These are phyloP conservation scores for Fusarium pseudocircinatum DNA, from an alignment of 2,329 filamentous ascomycete genomes.

Conservation along the genomic window DNA sequence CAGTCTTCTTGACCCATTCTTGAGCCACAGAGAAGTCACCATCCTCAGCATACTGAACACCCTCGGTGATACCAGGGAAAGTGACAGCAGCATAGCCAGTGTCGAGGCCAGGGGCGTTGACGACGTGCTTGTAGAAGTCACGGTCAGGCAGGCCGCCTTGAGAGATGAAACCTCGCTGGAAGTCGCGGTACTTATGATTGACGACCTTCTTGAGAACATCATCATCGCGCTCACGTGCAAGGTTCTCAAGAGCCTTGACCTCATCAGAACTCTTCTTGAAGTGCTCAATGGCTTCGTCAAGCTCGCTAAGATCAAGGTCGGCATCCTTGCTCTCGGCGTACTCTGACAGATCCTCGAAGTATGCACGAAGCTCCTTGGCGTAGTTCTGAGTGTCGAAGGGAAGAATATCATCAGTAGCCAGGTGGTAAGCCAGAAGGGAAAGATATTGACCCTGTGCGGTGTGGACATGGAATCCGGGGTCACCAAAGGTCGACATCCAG, in stretches of 20 bases:
- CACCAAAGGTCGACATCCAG: slow-evolving; percentile 85
- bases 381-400: slow-evolving; percentile 55
- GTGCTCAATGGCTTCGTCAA: slow-evolving; percentile 51
- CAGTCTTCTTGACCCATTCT: slow-evolving; percentile 51
- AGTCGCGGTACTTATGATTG: slow-evolving; percentile 59
- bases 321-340: slow-evolving; percentile 46
- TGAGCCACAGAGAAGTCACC: slow-evolving; percentile 42
- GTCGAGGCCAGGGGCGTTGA: slow-evolving; percentile 58
- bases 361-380: slow-evolving; percentile 50
- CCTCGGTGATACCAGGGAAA: slow-evolving; percentile 71
- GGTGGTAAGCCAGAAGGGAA: slow-evolving; percentile 51
- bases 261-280: slow-evolving; percentile 49
- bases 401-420: slow-evolving; percentile 51
- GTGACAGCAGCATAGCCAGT: slow-evolving; percentile 56
- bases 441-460: slow-evolving; percentile 62
- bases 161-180: slow-evolving; percentile 59
- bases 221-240: slow-evolving; percentile 44
- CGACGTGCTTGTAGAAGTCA: slow-evolving; percentile 58
- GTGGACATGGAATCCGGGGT: slow-evolving; percentile 71
- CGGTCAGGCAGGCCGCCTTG: slow-evolving; percentile 58
- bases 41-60: slow-evolving; percentile 62
- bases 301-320: slow-evolving; percentile 50
- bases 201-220: slow-evolving; percentile 48
- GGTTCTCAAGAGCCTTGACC: slow-evolving; percentile 46
- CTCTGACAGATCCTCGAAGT: slow-evolving; percentile 50